These are phyloP conservation scores for Tricholoma sp. DNA, from an alignment of 768 basidiomycete genomes.

Conservation along the genomic window DNA sequence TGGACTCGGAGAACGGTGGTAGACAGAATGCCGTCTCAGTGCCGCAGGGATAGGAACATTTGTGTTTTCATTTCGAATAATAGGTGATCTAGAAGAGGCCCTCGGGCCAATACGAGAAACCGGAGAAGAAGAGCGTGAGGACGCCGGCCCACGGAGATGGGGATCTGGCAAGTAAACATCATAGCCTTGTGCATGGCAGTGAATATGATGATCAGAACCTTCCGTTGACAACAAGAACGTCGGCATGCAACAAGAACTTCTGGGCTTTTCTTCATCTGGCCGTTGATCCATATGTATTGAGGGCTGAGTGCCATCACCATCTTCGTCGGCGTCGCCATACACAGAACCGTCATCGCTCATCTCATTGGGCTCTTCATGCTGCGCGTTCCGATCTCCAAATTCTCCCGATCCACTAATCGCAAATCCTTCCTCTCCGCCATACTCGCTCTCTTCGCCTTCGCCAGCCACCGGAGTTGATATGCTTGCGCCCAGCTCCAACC, in stretches of 20 bases:
- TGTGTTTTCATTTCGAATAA: slow-evolving; percentile 17
- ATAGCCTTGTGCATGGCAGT: background rate
- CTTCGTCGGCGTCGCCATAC: slow-evolving; percentile 26
- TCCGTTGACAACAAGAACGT: slow-evolving; percentile 17
- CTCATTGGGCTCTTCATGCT: background rate
- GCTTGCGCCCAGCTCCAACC: slow-evolving; percentile 14
- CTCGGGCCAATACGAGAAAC: slow-evolving; percentile 2
- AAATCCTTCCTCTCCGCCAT: slow-evolving; percentile 28
- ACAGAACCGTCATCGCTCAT: slow-evolving; percentile 8
- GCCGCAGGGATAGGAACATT: slow-evolving; percentile 17
- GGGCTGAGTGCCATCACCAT: slow-evolving; percentile 8
- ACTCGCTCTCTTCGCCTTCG: slow-evolving; percentile 26
- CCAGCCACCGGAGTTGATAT: background rate
- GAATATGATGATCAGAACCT: slow-evolving; percentile 8
- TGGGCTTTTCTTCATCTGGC: slow-evolving; percentile 14
- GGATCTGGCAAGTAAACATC: background rate
- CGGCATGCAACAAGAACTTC: slow-evolving; percentile 21
- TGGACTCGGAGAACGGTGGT: slow-evolving; percentile 15
- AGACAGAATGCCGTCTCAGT: slow-evolving; percentile 25
- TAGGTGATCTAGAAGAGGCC: slow-evolving; percentile 24
- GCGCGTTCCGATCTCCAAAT: background rate
- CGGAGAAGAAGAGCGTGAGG: slow-evolving; percentile 5
- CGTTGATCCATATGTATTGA: background rate
- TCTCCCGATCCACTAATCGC: slow-evolving; percentile 30
- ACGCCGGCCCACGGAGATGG: background rate